Evolutionary conservation across 1,139 yeast genomes (phyloP).

Genomic region (Candida smagusa): DNA sequence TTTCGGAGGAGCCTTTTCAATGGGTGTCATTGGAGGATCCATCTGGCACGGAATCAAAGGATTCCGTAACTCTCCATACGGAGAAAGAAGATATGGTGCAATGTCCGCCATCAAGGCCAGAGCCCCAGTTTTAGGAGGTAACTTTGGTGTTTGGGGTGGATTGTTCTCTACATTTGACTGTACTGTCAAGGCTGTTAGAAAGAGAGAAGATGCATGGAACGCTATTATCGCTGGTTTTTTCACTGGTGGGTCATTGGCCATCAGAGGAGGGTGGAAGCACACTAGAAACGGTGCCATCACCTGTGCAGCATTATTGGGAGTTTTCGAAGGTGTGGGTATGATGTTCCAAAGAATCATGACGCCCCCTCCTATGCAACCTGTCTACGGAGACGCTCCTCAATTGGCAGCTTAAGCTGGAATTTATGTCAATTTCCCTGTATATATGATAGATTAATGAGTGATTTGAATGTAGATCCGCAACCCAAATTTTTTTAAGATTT

Average conservation of each 20-base stretch:
- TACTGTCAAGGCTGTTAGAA: constrained; percentile 90
- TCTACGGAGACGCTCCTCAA: constrained; percentile 60
- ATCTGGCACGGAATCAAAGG: constrained; percentile 99
- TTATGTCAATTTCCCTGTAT: constrained; percentile 1
- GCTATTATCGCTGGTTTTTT: constrained; percentile 98
- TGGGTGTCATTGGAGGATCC: constrained; percentile 98
- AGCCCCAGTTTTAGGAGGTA: constrained; percentile 98
- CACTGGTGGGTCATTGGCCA: constrained; percentile 97
- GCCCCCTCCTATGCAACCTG: constrained; percentile 80
- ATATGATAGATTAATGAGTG: background rate
- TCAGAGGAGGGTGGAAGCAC: constrained; percentile 98
- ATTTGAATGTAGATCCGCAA: background rate
- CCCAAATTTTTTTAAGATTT: no score
- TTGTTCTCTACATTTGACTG: constrained; percentile 94
- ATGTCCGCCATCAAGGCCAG: constrained; percentile 88
- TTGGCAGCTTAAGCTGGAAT: constrained; percentile 39
- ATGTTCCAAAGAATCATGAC: constrained; percentile 92
- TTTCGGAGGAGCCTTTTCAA: constrained; percentile 98
- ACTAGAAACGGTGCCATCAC: constrained; percentile 95
- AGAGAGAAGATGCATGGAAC: constrained; percentile 98
- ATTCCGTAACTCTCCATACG: constrained; percentile 94
- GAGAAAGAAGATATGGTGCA: constrained; percentile 91
- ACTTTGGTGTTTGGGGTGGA: constrained; percentile 99
- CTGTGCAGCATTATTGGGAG: constrained; percentile 95
- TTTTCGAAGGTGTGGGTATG: constrained; percentile 97